Conservation (phyloP, 78 protist species). For the Dictyostelium firmibasis region DNA sequence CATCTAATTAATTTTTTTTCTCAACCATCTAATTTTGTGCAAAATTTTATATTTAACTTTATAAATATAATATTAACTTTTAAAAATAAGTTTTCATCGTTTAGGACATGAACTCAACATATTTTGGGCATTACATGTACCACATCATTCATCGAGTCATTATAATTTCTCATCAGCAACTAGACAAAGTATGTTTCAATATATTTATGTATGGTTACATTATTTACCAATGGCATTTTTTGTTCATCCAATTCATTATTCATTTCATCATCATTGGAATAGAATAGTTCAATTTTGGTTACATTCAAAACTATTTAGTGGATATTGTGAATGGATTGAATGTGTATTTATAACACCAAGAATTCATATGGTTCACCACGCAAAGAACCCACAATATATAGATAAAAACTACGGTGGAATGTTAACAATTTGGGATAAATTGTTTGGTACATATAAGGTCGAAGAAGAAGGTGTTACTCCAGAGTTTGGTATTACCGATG, state of each 20-base stretch:
- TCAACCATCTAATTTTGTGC: no score
- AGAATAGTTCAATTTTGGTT: constrained; percentile 19
- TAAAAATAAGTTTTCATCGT: background rate
- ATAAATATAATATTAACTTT: no score
- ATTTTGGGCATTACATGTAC: constrained; percentile 28
- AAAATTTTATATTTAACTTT: no score
- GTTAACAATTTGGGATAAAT: constrained; percentile 16
- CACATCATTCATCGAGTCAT: constrained; percentile 18
- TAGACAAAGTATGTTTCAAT: constrained; percentile 27
- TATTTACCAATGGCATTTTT: constrained; percentile 39
- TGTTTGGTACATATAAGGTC: background rate
- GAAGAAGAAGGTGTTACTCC: background rate
- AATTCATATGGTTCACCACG: background rate
- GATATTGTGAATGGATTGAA: background rate
- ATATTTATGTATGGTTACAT: constrained; percentile 18
- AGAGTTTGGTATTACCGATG: background rate
- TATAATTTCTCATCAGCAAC: constrained; percentile 21
- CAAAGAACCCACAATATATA: constrained; percentile 3
- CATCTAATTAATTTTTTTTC: no score
- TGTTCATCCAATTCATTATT: constrained; percentile 19
- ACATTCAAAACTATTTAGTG: background rate
- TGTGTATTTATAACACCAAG: background rate
- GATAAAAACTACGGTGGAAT: constrained; percentile 46
- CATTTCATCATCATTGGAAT: constrained; percentile 39
- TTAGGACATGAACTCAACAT: constrained; percentile 11